Conservation (phyloP, 768 basidiomycete genomes). For the Chiua virens region DNA sequence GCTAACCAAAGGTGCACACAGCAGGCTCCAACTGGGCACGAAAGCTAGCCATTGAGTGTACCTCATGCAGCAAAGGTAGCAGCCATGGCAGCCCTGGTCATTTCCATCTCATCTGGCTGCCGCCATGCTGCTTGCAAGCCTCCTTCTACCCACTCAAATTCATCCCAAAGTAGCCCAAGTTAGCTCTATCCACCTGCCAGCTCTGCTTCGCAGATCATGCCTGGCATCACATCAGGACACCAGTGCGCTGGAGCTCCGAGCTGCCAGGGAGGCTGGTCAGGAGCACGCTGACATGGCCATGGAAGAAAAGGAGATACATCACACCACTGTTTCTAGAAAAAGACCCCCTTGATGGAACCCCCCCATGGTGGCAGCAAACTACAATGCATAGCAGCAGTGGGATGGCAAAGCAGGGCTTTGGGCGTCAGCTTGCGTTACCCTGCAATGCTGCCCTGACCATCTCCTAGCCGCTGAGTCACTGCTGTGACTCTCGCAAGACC, state of each 20-base stretch:
- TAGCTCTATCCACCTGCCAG: constrained; percentile 94
- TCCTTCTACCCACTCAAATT: constrained; percentile 57
- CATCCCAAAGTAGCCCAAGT: constrained; percentile 81
- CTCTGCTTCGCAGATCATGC: constrained; percentile 98
- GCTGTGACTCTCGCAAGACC: no score
- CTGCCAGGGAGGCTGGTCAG: constrained; percentile 90
- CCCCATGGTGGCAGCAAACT: no score
- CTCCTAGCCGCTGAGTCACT: no score
- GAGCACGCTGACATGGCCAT: constrained; percentile 77
- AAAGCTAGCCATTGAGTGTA: no score
- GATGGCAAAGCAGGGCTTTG: no score
- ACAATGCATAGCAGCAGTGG: no score
- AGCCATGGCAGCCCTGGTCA: constrained; percentile 16
- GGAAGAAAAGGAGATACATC: constrained; percentile 79
- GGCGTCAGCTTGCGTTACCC: no score
- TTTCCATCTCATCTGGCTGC: constrained; percentile 28
- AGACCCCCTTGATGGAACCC: no score
- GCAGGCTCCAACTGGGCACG: no score
- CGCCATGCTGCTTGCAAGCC: constrained; percentile 29
- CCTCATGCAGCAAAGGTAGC: no score
- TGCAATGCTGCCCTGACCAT: no score
- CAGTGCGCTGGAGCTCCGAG: constrained; percentile 82
- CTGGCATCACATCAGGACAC: constrained; percentile 80
- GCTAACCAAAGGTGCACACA: no score
- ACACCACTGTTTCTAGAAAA: constrained; percentile 25